Evolutionary conservation across 306 rosid species (phyloP).

Genomic region (Castanospermum australe): DNA sequence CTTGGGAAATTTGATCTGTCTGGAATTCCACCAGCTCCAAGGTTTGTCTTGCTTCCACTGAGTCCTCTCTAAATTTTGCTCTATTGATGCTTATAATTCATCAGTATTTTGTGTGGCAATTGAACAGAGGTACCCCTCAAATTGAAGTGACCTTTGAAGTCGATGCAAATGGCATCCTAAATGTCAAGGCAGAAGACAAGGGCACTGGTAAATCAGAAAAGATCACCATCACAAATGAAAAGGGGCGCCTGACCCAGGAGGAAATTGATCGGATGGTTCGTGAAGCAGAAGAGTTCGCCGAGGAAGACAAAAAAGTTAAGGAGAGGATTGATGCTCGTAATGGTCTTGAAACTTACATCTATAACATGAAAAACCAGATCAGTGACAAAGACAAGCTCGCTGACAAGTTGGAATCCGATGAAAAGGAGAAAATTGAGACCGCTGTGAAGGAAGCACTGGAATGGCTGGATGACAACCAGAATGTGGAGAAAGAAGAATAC

Average conservation of each 20-base stretch:
- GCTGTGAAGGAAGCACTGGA: slow-evolving; percentile 95
- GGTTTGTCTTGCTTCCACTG: slow-evolving; percentile 45
- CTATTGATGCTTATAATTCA: neutral
- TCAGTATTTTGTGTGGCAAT: neutral
- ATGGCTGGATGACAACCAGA: slow-evolving; percentile 97
- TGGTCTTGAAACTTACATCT: slow-evolving; percentile 78
- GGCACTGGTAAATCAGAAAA: slow-evolving; percentile 98
- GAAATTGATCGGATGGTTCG: slow-evolving; percentile 96
- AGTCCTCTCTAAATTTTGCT: neutral
- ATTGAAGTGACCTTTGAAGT: slow-evolving; percentile 99
- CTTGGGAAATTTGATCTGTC: slow-evolving; percentile 90
- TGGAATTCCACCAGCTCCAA: slow-evolving; percentile 99
- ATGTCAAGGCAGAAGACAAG: slow-evolving; percentile 96
- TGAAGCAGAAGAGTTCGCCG: slow-evolving; percentile 94
- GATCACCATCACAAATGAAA: slow-evolving; percentile 97
- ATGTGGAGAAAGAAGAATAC: slow-evolving; percentile 82
- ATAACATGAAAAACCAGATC: slow-evolving; percentile 97
- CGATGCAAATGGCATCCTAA: slow-evolving; percentile 94
- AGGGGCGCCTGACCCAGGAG: slow-evolving; percentile 95
- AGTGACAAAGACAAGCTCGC: slow-evolving; percentile 95
- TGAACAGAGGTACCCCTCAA: slow-evolving; percentile 96
- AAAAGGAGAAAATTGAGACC: slow-evolving; percentile 89
- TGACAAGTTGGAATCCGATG: slow-evolving; percentile 91
- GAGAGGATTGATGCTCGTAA: slow-evolving; percentile 93
- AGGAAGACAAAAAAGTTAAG: slow-evolving; percentile 97